Conservation (phyloP, 1,284 basidiomycete species). For the Megacollybia platyphylla region DNA sequence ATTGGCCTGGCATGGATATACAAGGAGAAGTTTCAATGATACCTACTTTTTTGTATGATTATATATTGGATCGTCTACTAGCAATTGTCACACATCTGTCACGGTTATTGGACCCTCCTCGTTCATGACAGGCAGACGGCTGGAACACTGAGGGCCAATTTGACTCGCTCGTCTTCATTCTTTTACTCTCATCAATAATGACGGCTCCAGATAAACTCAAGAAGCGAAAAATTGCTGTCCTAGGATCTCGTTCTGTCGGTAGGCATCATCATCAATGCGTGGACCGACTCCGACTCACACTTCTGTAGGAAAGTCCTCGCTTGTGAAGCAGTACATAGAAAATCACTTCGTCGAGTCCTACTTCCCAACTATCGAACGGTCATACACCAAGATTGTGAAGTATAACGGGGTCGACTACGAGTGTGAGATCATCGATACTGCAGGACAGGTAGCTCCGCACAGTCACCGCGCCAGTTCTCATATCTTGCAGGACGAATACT, state of each 20-base stretch:
- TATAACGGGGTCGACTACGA: conserved; percentile 82
- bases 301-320: conserved; percentile 67
- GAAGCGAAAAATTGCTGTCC: conserved; percentile 70
- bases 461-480: conserved; percentile 1
- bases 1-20: conserved; percentile 83
- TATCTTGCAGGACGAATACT: conserved; percentile 65
- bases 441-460: neutral
- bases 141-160: too few species aligned
- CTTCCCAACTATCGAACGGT: conserved; percentile 83
- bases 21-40: conserved; percentile 58
- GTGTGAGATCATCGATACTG: conserved; percentile 98
- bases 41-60: neutral
- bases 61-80: neutral
- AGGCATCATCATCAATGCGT: conserved; percentile 15
- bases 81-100: too few species aligned
- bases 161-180: too few species aligned
- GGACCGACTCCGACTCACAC: conserved; percentile 6
- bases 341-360: conserved; percentile 58
- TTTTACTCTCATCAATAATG: too few species aligned
- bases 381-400: conserved; percentile 75
- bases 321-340: conserved; percentile 71
- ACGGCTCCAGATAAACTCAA: conserved; percentile 20
- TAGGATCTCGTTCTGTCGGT: conserved; percentile 74
- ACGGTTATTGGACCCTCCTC: too few species aligned
- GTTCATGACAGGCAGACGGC: too few species aligned